Evolutionary conservation across 805 yeast species (phyloP), one percentile per base, ranked within the genome.

Genomic region (Wickerhamomyces rabaulensis): DNA sequence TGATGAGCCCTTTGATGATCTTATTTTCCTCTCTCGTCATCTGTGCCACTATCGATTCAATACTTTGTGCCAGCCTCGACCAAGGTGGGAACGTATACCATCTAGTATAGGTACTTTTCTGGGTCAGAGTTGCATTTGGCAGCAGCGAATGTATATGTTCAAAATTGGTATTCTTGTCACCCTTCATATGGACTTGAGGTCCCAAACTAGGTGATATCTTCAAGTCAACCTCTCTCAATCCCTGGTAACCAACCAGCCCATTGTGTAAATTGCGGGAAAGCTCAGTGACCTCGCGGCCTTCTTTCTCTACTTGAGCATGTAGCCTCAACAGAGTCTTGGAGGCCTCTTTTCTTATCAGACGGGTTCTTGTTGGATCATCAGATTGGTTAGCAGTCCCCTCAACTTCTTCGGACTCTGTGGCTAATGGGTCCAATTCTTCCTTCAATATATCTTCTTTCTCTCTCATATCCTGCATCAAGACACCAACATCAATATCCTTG

Each of bases 21-120:
- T 49, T 53, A 2, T 66, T 65, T 60, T 91, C 97, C 46, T 79
- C 81, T 2, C 55, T 55, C 13, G 69, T 67, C 4, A 89, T 84
- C 21, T 66, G 63, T 4, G 69, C 66, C n/a, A 69, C 68, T 4
- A 74, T 59, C 2, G 66, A 58, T 20, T 78, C 77, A 15, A 84
- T 63, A 5, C 62, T 58, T 6, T 66, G 57, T 0, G 86, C 86
- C 23, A 87, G 68, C 1, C 67, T 54, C 1, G 71, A 62, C 80
- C 90, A 82, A 60, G 76, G 71, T 1, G 68, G 63, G 26, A 68
- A 64, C 0, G 73, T 65, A 19, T 82, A 59, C 66, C 76, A 70
- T 4, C 76, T 57, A 0, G 80, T 63, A 17, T 71, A 67, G 8
- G 68, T 65, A 19, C 77, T 73, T 41, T 71, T 62, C 15, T 65